A percentile compares a stretch with the other conserved stretches of the same genome.
Conservation (phyloP, 805 yeast species). For the Candida morakotiae region DNA sequence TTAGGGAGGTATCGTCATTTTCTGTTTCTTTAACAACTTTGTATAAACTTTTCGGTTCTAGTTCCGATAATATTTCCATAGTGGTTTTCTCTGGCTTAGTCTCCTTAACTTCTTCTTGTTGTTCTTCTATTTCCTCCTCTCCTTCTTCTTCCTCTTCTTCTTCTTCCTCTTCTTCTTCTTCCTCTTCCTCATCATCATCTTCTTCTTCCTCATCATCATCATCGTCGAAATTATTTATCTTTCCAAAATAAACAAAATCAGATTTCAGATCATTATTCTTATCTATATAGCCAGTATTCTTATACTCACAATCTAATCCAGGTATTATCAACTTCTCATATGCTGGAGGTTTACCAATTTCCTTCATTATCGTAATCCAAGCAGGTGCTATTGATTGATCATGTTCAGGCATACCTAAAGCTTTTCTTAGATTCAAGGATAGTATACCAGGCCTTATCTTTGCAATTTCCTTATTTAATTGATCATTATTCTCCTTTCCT, state of each 20-base stretch:
- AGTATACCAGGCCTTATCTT: constrained; percentile 63
- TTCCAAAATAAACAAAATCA: constrained; percentile 29
- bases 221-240: constrained; percentile 26
- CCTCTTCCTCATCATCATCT: constrained; percentile 50
- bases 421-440: constrained; percentile 57
- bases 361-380: constrained; percentile 70
- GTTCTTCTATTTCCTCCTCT: constrained; percentile 53
- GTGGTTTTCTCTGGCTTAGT: neutral
- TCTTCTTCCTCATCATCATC: constrained; percentile 23
- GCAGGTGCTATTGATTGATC: constrained; percentile 56
- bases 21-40: constrained; percentile 19
- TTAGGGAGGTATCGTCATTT: constrained; percentile 1
- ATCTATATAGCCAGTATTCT: constrained; percentile 31
- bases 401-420: constrained; percentile 60
- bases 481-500: constrained; percentile 56
- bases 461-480: constrained; percentile 26
- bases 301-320: constrained; percentile 35
- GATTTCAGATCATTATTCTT: constrained; percentile 9
- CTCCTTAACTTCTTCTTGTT: constrained; percentile 39
- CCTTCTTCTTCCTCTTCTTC: constrained; percentile 35
- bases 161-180: constrained; percentile 46
- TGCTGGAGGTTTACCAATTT: constrained; percentile 79
- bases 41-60: constrained; percentile 8
- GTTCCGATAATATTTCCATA: constrained; percentile 3
- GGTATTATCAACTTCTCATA: constrained; percentile 64